Conservation (phyloP, 2,329 filamentous ascomycete species). For the Huntiella abstrusa region DNA sequence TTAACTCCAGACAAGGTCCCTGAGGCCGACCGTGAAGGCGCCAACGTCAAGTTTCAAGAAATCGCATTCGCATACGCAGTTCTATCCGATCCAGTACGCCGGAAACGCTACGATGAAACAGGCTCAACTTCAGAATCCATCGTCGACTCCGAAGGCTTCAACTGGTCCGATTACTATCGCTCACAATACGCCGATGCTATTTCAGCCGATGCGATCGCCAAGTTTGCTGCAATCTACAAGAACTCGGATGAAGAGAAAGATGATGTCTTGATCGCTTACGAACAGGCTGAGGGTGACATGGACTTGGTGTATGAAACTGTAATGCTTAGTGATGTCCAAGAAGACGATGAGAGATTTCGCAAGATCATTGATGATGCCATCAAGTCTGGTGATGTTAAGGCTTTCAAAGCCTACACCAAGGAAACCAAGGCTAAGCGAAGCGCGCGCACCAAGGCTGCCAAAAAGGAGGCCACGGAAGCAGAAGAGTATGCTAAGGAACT, state of each 20-base stretch:
- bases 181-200: conserved; percentile 66
- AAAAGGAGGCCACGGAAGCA: conserved; percentile 52
- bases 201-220: conserved; percentile 52
- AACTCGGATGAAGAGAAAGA: conserved; percentile 66
- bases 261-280: conserved; percentile 62
- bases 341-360: conserved; percentile 74
- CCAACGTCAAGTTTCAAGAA: conserved; percentile 68
- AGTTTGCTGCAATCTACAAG: conserved; percentile 64
- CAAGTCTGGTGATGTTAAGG: conserved; percentile 42
- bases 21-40: conserved; percentile 46
- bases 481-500: conserved; percentile 57
- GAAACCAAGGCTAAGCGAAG: conserved; percentile 50
- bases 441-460: conserved; percentile 39
- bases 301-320: conserved; percentile 59
- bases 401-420: conserved; percentile 49
- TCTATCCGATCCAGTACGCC: conserved; percentile 63
- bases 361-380: conserved; percentile 69
- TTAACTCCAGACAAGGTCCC: conserved; percentile 52
- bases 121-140: conserved; percentile 76
- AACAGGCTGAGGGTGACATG: conserved; percentile 54
- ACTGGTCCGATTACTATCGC: conserved; percentile 80
- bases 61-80: conserved; percentile 90
- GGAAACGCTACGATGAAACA: conserved; percentile 74
- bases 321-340: conserved; percentile 68
- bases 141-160: conserved; percentile 60